Evolutionary conservation across 208 protist species (phyloP), one percentile per base, ranked within the genome.

Genomic region (Acanthamoeba culbertsoni): DNA sequence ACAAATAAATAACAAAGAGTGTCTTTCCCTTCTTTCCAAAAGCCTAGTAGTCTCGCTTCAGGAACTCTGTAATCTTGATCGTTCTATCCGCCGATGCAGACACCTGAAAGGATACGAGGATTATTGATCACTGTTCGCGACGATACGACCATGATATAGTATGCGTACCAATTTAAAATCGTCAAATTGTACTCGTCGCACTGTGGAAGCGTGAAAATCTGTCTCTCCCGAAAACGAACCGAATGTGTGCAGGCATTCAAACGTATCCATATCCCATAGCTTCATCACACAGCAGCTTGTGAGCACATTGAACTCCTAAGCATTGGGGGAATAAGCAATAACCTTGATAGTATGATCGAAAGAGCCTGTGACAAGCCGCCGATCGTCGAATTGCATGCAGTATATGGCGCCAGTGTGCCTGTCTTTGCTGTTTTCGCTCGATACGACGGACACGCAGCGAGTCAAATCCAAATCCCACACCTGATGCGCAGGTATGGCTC

Each of bases 271-370:
- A 35, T 89, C 82, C 82, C 82, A 89, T 26, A 89, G 63, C 63
- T 73, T 10, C 31, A 43, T 6, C 18, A 35, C 62, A 3, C 8
- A 68, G 31, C 3, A 68, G 26, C n/a, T n/a, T n/a, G n/a, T n/a
- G n/a, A n/a, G n/a, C n/a, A n/a, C n/a, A n/a, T n/a, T n/a, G n/a
- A n/a, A n/a, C n/a, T n/a, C n/a, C n/a, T n/a, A n/a, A n/a, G n/a
- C n/a, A n/a, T n/a, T n/a, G n/a, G n/a, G n/a, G n/a, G n/a, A n/a
- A n/a, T n/a, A n/a, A n/a, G n/a, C n/a, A n/a, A n/a, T n/a, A n/a
- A 73, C 82, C 31, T 89, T 89, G 82, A 89, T 89, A 28, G 82
- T 89, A 53, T 89, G 82, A 20, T 89, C 82, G 23, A 68, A 89
- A 33, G 82, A 89, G 33, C 82, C 82, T 26, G 82, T 89, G 37